Evolutionary conservation across 1,284 basidiomycete species (phyloP), one percentile per base, ranked within the genome.

Genomic region (Uromyces viciae-fabae): DNA sequence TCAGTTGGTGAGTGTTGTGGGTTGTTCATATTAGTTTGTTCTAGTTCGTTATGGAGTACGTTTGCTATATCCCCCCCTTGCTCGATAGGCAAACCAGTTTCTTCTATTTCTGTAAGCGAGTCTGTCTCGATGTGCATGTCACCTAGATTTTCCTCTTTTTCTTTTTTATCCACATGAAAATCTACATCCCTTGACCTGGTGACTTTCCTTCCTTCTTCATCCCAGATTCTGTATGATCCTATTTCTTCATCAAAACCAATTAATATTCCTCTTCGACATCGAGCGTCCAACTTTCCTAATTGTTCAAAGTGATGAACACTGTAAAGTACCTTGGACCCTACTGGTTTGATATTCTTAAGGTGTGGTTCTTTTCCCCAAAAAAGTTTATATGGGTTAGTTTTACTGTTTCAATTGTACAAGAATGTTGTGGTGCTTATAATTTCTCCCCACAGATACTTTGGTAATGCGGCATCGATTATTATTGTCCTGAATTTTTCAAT

Each of bases 121-220:
- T n/a, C n/a, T n/a, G n/a, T n/a, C n/a, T n/a, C n/a, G n/a, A n/a
- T n/a, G n/a, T n/a, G n/a, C n/a, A n/a, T n/a, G n/a, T n/a, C n/a
- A n/a, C n/a, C n/a, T n/a, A n/a, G n/a, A n/a, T n/a, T n/a, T n/a
- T n/a, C n/a, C n/a, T 68, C 64, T 43, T 2, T 2, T 17, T 15
- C 33, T 40, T 40, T 42, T 19, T 40, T 46, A 56, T 60, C 58
- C 25, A 22, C 28, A 28, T n/a, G n/a, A n/a, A n/a, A n/a, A n/a
- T n/a, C n/a, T n/a, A 75, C 73, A 60, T 75, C 73, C 28, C 73
- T 58, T 3, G 73, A 75, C 8, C 73, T 19, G 33, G 62, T n/a
- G 9, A 75, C 40, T 40, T 75, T 75, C 8, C 58, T 31, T 11
- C 28, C 31, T 75, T 75, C 73, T 43, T 38, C 38, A 43, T 58